Percentiles rank a stretch among this genome's conserved stretches.
phyloP scores from a whole-genome alignment of 106 monocot genomes.

The Allium cepa region DNA sequence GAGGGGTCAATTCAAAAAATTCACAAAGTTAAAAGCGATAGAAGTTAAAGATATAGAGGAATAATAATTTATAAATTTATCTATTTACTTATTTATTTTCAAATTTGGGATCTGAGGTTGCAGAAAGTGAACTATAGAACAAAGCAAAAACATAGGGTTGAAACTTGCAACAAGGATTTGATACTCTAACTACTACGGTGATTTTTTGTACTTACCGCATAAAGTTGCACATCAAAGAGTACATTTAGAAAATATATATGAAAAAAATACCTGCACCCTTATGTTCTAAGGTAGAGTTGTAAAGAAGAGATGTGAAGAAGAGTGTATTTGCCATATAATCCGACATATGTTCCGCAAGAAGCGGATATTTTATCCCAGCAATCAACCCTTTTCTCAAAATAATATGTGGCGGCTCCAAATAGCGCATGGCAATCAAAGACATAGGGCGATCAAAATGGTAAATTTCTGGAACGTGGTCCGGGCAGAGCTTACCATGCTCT shows the following conservation, averaged over 20 bases:
- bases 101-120: too few species aligned
- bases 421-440: slow-evolving; percentile 89
- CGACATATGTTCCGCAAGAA: slow-evolving; percentile 87
- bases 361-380: slow-evolving; percentile 86
- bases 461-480: slow-evolving; percentile 85
- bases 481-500: slow-evolving; percentile 73
- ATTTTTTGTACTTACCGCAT: too few species aligned
- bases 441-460: slow-evolving; percentile 83
- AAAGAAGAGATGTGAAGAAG: slow-evolving; percentile 90
- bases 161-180: too few species aligned
- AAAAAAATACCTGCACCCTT: slow-evolving; percentile 49
- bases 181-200: too few species aligned
- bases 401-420: slow-evolving; percentile 90
- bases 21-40: too few species aligned
- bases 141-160: too few species aligned
- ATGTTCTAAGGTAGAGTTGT: slow-evolving; percentile 54
- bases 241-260: background rate
- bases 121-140: too few species aligned
- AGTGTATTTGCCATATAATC: slow-evolving; percentile 91
- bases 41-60: too few species aligned
- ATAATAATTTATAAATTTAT: too few species aligned
- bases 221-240: too few species aligned
- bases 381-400: slow-evolving; percentile 94
- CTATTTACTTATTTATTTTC: too few species aligned
- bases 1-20: too few species aligned